Percentiles rank a stretch among this genome's conserved stretches.
Evolutionary conservation across 73 alveolate genomes (phyloP).

Genomic region (Tetrahymena malaccensis): DNA sequence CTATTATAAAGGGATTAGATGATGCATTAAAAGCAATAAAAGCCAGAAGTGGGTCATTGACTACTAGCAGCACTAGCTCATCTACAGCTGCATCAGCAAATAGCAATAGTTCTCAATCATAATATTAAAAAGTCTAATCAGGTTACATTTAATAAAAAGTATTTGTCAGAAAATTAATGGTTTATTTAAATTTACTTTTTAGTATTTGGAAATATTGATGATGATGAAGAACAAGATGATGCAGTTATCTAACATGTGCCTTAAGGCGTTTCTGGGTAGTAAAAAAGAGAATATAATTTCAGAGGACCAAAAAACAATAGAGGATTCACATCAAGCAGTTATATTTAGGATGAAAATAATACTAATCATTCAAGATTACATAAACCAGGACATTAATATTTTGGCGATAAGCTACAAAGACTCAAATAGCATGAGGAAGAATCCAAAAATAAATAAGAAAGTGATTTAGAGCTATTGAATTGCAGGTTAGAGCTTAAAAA

Average conservation of each 20-base stretch:
- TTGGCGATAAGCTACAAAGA: neutral
- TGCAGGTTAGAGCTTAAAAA: neutral
- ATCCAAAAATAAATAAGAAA: neutral
- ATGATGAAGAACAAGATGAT: neutral
- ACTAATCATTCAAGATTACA: neutral
- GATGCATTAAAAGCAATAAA: neutral
- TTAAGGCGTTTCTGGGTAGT: neutral
- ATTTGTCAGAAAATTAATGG: no score
- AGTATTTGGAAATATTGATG: neutral
- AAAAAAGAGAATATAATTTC: neutral
- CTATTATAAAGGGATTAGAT: neutral
- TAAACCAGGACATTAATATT: neutral
- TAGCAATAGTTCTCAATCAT: neutral
- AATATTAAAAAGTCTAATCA: neutral
- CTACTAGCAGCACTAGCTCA: neutral
- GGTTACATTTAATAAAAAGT: neutral
- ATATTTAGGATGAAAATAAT: neutral
- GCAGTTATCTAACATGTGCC: neutral
- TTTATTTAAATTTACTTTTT: no score
- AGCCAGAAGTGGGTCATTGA: neutral
- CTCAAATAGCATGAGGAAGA: neutral
- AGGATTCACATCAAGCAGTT: neutral
- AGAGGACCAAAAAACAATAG: neutral
- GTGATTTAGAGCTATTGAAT: neutral
- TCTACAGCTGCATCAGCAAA: neutral